phyloP scores from a whole-genome alignment of 1,284 basidiomycete species.

The Ustilago lituana region DNA sequence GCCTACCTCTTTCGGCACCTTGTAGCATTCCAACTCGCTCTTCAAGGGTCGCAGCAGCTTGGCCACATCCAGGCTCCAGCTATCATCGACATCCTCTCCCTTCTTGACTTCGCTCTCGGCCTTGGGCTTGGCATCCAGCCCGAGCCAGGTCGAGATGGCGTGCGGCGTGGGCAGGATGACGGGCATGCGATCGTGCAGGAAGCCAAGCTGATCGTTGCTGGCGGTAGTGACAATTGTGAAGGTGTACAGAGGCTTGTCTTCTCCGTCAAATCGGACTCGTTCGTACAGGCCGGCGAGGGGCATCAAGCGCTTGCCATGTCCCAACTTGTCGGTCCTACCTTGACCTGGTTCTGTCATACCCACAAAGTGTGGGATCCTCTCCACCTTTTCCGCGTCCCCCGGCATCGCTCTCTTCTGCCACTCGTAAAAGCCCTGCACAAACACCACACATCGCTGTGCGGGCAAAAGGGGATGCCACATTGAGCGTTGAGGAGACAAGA shows the following conservation, averaged over 20 bases:
- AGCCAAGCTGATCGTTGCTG: slow-evolving; percentile 67
- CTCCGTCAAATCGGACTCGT: slow-evolving; percentile 72
- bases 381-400: slow-evolving; percentile 28
- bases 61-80: slow-evolving; percentile 71
- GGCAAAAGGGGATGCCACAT: slow-evolving; percentile 46
- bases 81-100: slow-evolving; percentile 27
- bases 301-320: slow-evolving; percentile 76
- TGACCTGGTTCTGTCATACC: slow-evolving; percentile 74
- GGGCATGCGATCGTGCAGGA: slow-evolving; percentile 86
- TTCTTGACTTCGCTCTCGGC: slow-evolving; percentile 17
- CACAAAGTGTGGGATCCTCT: slow-evolving; percentile 75
- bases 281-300: slow-evolving; percentile 90
- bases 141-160: slow-evolving; percentile 80
- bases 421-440: slow-evolving; percentile 65
- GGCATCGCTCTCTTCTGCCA: slow-evolving; percentile 43
- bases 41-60: slow-evolving; percentile 77
- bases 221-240: slow-evolving; percentile 88
- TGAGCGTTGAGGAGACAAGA: slow-evolving; percentile 69
- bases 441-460: slow-evolving; percentile 59
- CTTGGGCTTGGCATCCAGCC: slow-evolving; percentile 69
- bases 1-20: slow-evolving; percentile 88
- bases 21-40: slow-evolving; percentile 78
- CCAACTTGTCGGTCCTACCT: slow-evolving; percentile 74
- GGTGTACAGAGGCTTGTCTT: slow-evolving; percentile 75
- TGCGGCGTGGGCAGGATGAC: slow-evolving; percentile 78